Evolutionary conservation across 225 moss, liverwort and hornwort genomes (phyloP).

Genomic region (Climacium dendroides): DNA sequence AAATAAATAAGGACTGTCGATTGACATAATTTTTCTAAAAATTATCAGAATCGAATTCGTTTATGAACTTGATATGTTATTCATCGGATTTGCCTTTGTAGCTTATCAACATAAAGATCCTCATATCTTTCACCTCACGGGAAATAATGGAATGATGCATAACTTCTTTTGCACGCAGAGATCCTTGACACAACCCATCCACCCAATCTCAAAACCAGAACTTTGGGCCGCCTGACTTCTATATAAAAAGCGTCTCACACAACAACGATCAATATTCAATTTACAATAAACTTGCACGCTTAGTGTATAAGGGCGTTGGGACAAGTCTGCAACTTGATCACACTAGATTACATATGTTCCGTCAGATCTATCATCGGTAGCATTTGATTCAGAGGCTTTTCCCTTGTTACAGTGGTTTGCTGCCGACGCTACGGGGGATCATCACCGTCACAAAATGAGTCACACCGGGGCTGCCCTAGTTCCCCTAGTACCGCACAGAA

Average conservation of each 20-base stretch:
- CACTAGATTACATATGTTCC: background rate
- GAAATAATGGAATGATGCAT: background rate
- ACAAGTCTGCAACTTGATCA: background rate
- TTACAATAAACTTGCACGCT: background rate
- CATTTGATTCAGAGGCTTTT: background rate
- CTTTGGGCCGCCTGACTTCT: background rate
- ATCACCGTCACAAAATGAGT: background rate
- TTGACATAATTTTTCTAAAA: no score
- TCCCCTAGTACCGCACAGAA: background rate
- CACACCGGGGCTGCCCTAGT: background rate
- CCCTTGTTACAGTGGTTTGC: background rate
- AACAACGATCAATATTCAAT: background rate
- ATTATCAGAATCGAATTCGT: background rate
- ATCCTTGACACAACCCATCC: background rate
- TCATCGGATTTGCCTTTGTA: background rate
- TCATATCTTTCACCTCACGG: background rate
- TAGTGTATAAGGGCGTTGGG: background rate
- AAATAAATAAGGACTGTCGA: no score
- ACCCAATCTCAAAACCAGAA: background rate
- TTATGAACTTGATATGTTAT: background rate
- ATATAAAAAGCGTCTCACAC: background rate
- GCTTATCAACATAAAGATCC: background rate
- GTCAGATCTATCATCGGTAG: background rate
- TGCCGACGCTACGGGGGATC: background rate
- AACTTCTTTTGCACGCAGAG: background rate